Evolutionary conservation across 495 filamentous ascomycete genomes (phyloP), one percentile per base, ranked within the genome.

Genomic region (Aspergillus cristatus): DNA sequence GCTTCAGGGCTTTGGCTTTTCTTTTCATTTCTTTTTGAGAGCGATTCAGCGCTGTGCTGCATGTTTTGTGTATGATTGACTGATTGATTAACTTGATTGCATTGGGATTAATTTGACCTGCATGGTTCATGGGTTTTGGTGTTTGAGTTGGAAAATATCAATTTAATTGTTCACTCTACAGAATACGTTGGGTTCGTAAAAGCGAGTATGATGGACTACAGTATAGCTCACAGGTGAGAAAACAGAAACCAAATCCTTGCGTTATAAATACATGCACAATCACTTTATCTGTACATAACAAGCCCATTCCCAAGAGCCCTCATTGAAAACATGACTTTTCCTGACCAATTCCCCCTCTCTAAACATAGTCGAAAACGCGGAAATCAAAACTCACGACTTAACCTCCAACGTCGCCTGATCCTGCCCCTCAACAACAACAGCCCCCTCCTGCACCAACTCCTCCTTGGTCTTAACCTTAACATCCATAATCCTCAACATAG

Each of bases 401-500:
- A 24, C 20, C 8, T 24, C 20, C 8, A 24, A 24, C 20, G 20
- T 4, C 4, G 20, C 4, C 20, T 24, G 20, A n/a, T 26, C 28
- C 28, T 30, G 28, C 10, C 28, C 56, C 43, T 65, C 54, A 30
- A 65, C 48, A 35, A 70, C 54, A 33, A 61, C 52, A 12, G 60
- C 62, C 5, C 65, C 65, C 40, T 66, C 65, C 41, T 50, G 35
- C 46, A 65, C 31, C 53, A 78, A 60, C 54, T 80, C 74, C 45
- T 78, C 79, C 47, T 77, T 49, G 31, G 53, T 59, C 57, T 74
- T 76, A 14, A 98, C 65, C 58, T 71, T 78, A 39, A 98, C 48
- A 65, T 95, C 84, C 57, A 78, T 78, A 18, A 97, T 77, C 60
- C 77, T 67, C 68, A 98, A 48, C 1, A 94, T 65, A n/a, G 93